Evolutionary conservation across 2,329 filamentous ascomycete species (phyloP).

Genomic region (Fusarium lateritium): DNA sequence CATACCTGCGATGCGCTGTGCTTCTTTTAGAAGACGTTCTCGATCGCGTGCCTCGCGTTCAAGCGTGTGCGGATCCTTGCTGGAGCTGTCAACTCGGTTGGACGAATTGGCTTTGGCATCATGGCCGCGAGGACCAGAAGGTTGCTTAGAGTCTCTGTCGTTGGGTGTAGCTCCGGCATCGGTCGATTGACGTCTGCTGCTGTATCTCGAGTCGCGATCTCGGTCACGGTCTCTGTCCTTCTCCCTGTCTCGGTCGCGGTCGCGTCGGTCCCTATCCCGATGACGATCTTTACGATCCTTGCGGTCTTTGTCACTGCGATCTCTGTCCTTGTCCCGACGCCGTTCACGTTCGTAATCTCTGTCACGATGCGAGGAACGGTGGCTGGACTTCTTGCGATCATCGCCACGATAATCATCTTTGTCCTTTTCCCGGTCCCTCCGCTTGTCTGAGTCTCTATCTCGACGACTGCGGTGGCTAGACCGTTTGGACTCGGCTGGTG

Average conservation of each 20-base stretch:
- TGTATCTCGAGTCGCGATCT: conserved; percentile 51
- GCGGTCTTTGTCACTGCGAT: conserved; percentile 54
- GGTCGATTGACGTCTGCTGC: conserved; percentile 54
- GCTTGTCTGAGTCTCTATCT: conserved; percentile 65
- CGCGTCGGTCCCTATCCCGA: conserved; percentile 55
- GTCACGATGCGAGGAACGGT: conserved; percentile 42
- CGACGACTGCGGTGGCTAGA: conserved; percentile 73
- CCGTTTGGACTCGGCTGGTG: conserved; percentile 70
- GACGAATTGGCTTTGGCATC: conserved; percentile 58
- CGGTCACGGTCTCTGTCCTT: conserved; percentile 53
- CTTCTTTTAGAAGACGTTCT: conserved; percentile 77
- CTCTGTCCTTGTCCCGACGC: conserved; percentile 57
- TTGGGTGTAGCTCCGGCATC: conserved; percentile 50
- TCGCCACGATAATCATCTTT: conserved; percentile 58
- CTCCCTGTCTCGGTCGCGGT: conserved; percentile 52
- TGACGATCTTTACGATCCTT: conserved; percentile 59
- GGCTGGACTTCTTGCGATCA: conserved; percentile 59
- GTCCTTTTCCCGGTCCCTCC: conserved; percentile 61
- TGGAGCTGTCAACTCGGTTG: conserved; percentile 46
- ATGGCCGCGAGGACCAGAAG: conserved; percentile 57
- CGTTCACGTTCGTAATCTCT: conserved; percentile 62
- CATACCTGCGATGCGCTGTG: conserved; percentile 73
- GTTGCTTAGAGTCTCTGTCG: conserved; percentile 60
- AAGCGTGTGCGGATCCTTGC: conserved; percentile 70
- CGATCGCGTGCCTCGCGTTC: conserved; percentile 78